Base-by-base conservation (phyloP, 2,329 filamentous ascomycete species). In the Orbilia oligospora region DNA sequence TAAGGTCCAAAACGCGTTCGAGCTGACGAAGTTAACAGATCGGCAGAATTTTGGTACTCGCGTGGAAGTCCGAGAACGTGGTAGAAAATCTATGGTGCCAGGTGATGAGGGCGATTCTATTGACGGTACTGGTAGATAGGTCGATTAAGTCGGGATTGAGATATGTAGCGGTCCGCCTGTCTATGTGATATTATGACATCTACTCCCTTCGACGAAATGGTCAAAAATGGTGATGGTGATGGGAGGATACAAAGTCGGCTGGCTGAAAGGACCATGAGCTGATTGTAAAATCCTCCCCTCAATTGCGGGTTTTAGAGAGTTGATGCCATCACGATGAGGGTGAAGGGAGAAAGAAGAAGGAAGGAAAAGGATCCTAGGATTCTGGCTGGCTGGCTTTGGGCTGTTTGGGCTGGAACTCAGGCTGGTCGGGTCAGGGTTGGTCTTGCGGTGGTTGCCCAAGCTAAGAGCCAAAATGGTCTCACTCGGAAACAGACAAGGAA, bases 401-500 rank as follows among this genome's bases (percentile, higher is more conserved):
- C 67, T 16, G 49, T 63, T 20, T 24, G 41, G 53, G 51, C 33
- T 44, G 49, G 44, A 6, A 9, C 33, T 44, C 20, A 33, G 44
- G n/a, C 22, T 36, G 27, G 27, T 36, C 38, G 16, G 38, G 12
- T 16, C 38, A 9, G 38, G 38, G 8, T 12, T 44, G 38, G 9
- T 16, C 16, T 44, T 9, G 16, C 12, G 38, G n/a, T 44, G 38
- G 38, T 3, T 44, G 38, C 33, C 33, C 33, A 36, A 41, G 38
- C n/a, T 44, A 3, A 44, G 16, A 44, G 16, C 4, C n/a, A 1
- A 41, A 55, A 20, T 14, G 63, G 70, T 73, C 70, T 73, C 70
- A 73, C 61, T 58, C 68, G n/a, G 68, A 71, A 71, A 71, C 56
- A 53, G n/a, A 55, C 58, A 56, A 69, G 65, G 20, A 58, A 18